Evolutionary conservation across 768 basidiomycete genomes (phyloP), one percentile per base, ranked within the genome.

Genomic region (Lactarius deliciosus): DNA sequence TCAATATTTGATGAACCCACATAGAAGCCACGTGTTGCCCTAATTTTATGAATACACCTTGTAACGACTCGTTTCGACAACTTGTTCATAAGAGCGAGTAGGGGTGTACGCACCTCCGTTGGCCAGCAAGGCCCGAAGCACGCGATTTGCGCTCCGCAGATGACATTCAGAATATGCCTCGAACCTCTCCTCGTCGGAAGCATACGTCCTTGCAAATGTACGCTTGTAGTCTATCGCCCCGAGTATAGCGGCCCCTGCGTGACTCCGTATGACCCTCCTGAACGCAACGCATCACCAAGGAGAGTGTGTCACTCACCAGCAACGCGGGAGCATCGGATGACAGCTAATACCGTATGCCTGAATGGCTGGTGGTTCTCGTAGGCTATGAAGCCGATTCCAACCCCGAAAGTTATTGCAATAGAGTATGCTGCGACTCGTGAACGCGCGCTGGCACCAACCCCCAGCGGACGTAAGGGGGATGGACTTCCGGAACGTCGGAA

Each of bases 21-120:
- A 75, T 81, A 74, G 79, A 90, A 74, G 90, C 91, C 78, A 90
- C 88, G 80, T 87, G 90, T 70, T 99, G 96, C 2, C 96, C 97
- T 72, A 94, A 76, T 74, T 94, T 93, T 72, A 95, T 92, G 75
- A 91, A 94, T 28, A 94, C 85, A 20, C 91, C 91, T 88, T 64
- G 6, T 66, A 16, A 63, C 6, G 47, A 30, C 70, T 32, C 45
- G 53, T 10, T 34, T 68, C 20, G 66, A 53, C 56, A 28, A 34
- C 15, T 16, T 20, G 45, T 50, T 50, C 34, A 67, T 30, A 22
- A 30, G 28, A 28, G 64, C 50, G 25, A 53, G 36, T 45, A 32
- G 60, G 54, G n/a, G 59, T 61, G 43, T 32, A 75, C 83, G 63
- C 57, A 87, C 92, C 90, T 81, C 95, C 94, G 72, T 98, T 97